A percentile compares a stretch with the other conserved stretches of the same genome.
These are phyloP conservation scores for Pontederia paniculata DNA, from an alignment of 176 grass and related monocot genomes.

Conservation along the genomic window DNA sequence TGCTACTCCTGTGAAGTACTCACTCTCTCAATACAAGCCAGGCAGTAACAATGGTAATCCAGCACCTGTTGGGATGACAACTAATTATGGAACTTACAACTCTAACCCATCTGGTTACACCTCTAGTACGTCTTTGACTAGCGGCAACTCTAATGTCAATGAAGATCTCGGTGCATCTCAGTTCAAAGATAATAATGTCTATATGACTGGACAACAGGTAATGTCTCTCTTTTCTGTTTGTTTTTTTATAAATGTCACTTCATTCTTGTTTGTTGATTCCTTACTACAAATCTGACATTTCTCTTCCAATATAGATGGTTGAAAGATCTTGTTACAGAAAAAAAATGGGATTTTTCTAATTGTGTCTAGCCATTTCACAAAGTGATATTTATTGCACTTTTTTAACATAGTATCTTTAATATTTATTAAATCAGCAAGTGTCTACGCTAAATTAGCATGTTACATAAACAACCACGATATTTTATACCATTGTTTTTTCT, in stretches of 20 bases:
- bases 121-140: constrained; percentile 23
- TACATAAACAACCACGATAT: too few relatives aligned
- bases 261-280: constrained; percentile 1
- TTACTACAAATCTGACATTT: background rate
- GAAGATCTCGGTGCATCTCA: constrained; percentile 44
- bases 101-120: constrained; percentile 43
- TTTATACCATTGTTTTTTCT: too few relatives aligned
- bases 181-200: constrained; percentile 70
- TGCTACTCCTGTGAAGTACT: constrained; percentile 40
- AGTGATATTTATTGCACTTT: too few relatives aligned
- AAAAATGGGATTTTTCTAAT: too few relatives aligned
- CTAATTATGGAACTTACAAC: constrained; percentile 48
- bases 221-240: constrained; percentile 9
- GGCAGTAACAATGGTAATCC: constrained; percentile 43
- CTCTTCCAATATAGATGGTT: too few relatives aligned
- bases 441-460: too few relatives aligned
- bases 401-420: too few relatives aligned
- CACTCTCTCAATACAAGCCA: constrained; percentile 46
- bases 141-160: constrained; percentile 39
- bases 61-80: constrained; percentile 36
- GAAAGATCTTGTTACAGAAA: too few relatives aligned
- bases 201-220: constrained; percentile 57
- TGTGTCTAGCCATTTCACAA: too few relatives aligned
- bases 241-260: background rate
- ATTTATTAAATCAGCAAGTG: too few relatives aligned